Percentiles rank a stretch among this genome's conserved stretches.
Conservation (phyloP, 257 asterid species). For the Solanum chiquidenum region DNA sequence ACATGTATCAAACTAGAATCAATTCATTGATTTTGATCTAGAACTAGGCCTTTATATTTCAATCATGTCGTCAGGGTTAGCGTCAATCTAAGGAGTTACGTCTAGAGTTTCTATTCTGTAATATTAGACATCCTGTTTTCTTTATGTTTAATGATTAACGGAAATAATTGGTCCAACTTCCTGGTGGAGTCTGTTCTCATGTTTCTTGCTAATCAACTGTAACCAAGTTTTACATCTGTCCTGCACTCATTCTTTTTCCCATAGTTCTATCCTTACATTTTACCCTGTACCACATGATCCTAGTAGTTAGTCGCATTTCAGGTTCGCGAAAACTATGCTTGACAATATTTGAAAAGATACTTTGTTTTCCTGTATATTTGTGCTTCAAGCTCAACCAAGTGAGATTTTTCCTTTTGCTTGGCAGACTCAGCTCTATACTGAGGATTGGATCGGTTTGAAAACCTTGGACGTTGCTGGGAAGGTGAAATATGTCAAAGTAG, state of each 20-base stretch:
- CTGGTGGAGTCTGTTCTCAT: not conserved
- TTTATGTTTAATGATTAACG: not conserved
- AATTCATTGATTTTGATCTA: not conserved
- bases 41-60: not conserved
- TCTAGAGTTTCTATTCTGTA: not conserved
- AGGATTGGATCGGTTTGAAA: conserved; percentile 89
- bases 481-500: conserved; percentile 44
- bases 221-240: not conserved
- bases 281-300: not conserved
- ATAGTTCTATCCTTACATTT: not conserved
- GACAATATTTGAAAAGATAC: not conserved
- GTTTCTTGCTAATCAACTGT: not conserved
- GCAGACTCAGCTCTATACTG: conserved; percentile 25
- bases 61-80: not conserved
- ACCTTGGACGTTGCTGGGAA: conserved; percentile 58
- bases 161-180: not conserved
- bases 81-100: not conserved
- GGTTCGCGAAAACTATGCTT: not conserved
- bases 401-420: not conserved
- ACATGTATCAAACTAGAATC: not conserved
- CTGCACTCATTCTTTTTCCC: not conserved
- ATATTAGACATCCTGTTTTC: not conserved
- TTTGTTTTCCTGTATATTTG: not conserved
- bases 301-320: not conserved
- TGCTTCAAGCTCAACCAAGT: not conserved